phyloP scores from a whole-genome alignment of 345 rosid genomes.

The Raphanus sativus region DNA sequence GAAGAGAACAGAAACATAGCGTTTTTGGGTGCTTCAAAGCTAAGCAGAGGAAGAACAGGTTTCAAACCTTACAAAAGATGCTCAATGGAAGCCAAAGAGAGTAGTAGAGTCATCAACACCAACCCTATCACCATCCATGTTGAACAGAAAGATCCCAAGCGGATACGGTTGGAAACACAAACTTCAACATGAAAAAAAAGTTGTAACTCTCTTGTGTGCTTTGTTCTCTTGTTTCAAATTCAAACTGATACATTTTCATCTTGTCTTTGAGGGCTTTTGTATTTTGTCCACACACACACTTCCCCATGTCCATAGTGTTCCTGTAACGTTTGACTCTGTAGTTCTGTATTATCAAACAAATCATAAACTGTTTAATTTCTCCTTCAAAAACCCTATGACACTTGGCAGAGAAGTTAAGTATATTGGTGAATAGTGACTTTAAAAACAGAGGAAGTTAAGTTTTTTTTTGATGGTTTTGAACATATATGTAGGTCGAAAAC shows the following conservation, averaged over 20 bases:
- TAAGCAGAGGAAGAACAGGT: slow-evolving; percentile 63
- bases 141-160: slow-evolving; percentile 75
- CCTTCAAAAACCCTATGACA: background rate
- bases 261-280: slow-evolving; percentile 32
- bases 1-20: slow-evolving; percentile 48
- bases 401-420: background rate
- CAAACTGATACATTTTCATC: slow-evolving; percentile 30
- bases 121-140: slow-evolving; percentile 44
- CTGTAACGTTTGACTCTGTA: slow-evolving; percentile 32
- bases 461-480: background rate
- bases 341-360: slow-evolving; percentile 15
- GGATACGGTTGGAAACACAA: slow-evolving; percentile 78
- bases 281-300: background rate
- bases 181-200: slow-evolving; percentile 48
- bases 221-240: background rate
- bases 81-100: slow-evolving; percentile 74
- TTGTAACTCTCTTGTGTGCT: slow-evolving; percentile 5
- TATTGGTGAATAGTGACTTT: background rate
- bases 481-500: background rate
- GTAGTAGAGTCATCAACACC: slow-evolving; percentile 41
- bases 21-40: slow-evolving; percentile 53
- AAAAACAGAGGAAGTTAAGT: background rate
- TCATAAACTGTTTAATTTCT: slow-evolving; percentile 11
- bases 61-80: slow-evolving; percentile 95
- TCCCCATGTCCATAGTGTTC: slow-evolving; percentile 30